Evolutionary conservation across 805 yeast genomes (phyloP), one percentile per base, ranked within the genome.

Genomic region (Hanseniaspora meyeri): DNA sequence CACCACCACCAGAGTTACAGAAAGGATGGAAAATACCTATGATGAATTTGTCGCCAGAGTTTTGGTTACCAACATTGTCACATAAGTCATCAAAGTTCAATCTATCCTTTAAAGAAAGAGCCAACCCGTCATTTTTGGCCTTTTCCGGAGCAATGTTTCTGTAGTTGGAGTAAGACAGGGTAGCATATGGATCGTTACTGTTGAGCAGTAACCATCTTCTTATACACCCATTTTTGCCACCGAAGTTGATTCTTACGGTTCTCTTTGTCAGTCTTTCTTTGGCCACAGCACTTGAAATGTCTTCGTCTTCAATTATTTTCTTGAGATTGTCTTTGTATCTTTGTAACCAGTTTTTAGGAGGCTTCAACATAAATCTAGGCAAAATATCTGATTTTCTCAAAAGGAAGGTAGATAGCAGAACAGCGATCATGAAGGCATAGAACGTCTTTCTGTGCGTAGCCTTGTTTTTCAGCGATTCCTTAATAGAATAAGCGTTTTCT

Each of bases 1-100:
- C 99, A 34, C 99, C 99, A 19, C 99, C 99, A 48, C 95, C 96
- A 42, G 96, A 95, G 66, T 86, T 87, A 60, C 96, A 89, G 63
- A 83, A 86, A 0, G 98, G 98, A 70, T 93, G 99, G 72, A 93
- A 89, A 64, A 85, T 90, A 6, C 97, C 99, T 66, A 74, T 31
- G 19, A 57, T 51, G 17, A 43, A 51, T 31, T 57, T 57, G 8
- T 57, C 32, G 17, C 34, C 29, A 5, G 52, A 17, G 42, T 57
- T 48, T 19, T 45, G 56, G 16, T 36, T 24, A 12, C 31, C 16
- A 2, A 40, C 49, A 29, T 51, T 57, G 7, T 34, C 46, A 36
- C 55, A 50, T n/a, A 57, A 31, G 14, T 46, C 34, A 19, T 38
- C 39, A 31, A 46, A 57, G 16, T 47, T 36, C 20, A 50, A 36